A percentile compares a stretch with the other conserved stretches of the same genome.
These are phyloP conservation scores for Trichoderma reesei DNA, from an alignment of 495 filamentous ascomycete species.

Conservation along the genomic window DNA sequence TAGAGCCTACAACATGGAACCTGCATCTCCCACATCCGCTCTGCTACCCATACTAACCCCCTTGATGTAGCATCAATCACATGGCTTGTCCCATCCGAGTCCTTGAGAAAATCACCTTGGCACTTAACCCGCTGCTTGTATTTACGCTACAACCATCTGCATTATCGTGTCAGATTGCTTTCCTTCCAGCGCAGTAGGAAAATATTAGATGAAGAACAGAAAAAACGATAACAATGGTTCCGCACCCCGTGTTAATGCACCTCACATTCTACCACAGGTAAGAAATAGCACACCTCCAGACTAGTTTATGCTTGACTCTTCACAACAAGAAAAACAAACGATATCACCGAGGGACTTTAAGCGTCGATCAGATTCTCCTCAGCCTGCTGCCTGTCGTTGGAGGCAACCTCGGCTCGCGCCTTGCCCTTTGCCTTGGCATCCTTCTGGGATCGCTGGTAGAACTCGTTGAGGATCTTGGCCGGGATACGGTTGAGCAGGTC, in stretches of 20 bases:
- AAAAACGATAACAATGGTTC: not conserved
- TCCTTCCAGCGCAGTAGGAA: not conserved
- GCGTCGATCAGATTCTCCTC: slow-evolving; percentile 63
- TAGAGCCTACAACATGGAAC: too few species aligned
- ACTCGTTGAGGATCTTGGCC: slow-evolving; percentile 84
- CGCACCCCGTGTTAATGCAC: not conserved
- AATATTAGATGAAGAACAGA: not conserved
- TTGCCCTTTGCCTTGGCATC: slow-evolving; percentile 52
- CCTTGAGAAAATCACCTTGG: not conserved
- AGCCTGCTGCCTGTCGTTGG: slow-evolving; percentile 40
- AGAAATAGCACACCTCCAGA: not conserved
- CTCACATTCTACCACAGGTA: not conserved
- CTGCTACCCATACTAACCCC: not conserved
- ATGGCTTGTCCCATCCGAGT: not conserved
- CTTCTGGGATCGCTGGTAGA: slow-evolving; percentile 62
- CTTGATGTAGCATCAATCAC: not conserved
- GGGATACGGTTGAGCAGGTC: slow-evolving; percentile 97
- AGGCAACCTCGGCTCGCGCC: slow-evolving; percentile 47
- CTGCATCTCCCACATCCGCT: too few species aligned
- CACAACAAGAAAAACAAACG: not conserved
- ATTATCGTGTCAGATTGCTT: not conserved
- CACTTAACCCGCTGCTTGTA: not conserved
- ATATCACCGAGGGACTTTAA: slow-evolving; percentile 16
- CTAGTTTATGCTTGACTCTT: not conserved
- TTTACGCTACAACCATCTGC: not conserved